These are phyloP conservation scores for Quercus dentata DNA, from an alignment of 306 rosid species.

Conservation along the genomic window DNA sequence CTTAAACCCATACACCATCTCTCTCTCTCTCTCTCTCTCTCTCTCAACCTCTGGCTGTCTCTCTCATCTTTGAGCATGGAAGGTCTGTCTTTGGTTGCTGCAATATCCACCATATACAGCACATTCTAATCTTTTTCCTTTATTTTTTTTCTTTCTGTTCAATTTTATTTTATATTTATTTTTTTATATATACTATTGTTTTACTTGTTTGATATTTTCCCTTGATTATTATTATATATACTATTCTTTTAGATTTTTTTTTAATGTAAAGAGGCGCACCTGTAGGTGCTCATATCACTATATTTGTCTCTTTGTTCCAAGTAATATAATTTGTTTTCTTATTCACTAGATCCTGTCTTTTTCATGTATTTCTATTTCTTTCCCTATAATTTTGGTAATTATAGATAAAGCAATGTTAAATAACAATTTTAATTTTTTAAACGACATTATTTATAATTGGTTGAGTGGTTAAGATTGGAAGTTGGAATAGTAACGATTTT, in stretches of 20 bases:
- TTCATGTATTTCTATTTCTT: conserved; percentile 17
- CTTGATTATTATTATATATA: background rate
- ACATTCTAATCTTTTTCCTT: conserved; percentile 15
- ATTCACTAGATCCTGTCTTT: conserved; percentile 15
- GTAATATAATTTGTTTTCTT: conserved; percentile 9
- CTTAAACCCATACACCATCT: conserved; percentile 34
- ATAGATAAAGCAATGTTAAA: no score
- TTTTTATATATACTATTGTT: background rate
- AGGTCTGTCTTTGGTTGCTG: conserved; percentile 36
- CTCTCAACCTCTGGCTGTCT: conserved; percentile 21
- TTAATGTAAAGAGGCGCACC: conserved; percentile 13
- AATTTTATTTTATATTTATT: background rate
- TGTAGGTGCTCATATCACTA: conserved; percentile 39
- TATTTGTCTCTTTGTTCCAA: conserved; percentile 37
- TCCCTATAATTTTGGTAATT: background rate
- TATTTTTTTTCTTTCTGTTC: background rate
- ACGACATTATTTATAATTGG: no score
- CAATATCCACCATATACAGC: conserved; percentile 39
- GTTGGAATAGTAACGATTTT: no score
- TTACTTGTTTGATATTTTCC: background rate
- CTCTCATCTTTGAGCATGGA: conserved; percentile 44
- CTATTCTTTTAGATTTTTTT: background rate
- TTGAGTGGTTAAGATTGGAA: no score
- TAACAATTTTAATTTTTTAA: no score
- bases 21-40: conserved; percentile 35